Conservation (phyloP, 2,329 filamentous ascomycete species). For the Neofusicoccum sp. region DNA sequence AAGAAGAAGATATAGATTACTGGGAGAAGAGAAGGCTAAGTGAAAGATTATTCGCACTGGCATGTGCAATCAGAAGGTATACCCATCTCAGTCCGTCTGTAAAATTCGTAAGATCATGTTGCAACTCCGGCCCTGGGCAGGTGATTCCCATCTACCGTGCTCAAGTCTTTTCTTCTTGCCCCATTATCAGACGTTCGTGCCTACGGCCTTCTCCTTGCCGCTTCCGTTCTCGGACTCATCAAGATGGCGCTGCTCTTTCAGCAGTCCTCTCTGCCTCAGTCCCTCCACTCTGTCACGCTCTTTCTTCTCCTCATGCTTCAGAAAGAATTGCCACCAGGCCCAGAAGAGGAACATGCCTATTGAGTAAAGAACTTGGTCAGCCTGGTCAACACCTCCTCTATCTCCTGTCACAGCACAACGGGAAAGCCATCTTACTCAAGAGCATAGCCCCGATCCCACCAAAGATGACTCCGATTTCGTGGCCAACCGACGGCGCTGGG, state of each 20-base stretch:
- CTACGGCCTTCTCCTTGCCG: background rate
- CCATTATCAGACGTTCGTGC: background rate
- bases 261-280: slow-evolving; percentile 24
- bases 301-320: slow-evolving; percentile 23
- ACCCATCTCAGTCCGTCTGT: background rate
- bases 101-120: background rate
- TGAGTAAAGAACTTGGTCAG: background rate
- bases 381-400: background rate
- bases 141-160: too few species aligned
- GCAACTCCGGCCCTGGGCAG: background rate
- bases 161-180: too few species aligned
- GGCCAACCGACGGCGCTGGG: slow-evolving; percentile 25
- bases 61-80: background rate
- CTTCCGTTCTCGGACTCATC: background rate
- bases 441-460: slow-evolving; percentile 25
- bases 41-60: background rate
- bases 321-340: slow-evolving; percentile 25
- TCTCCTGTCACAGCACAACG: background rate
- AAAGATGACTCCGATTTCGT: slow-evolving; percentile 28
- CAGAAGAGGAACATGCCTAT: slow-evolving; percentile 25
- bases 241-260: slow-evolving; percentile 19
- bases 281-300: slow-evolving; percentile 24
- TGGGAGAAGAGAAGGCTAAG: background rate
- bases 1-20: background rate
- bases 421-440: slow-evolving; percentile 19